Base-by-base conservation (phyloP, 495 filamentous ascomycete species). In the Penicillium macrosclerotiorum region DNA sequence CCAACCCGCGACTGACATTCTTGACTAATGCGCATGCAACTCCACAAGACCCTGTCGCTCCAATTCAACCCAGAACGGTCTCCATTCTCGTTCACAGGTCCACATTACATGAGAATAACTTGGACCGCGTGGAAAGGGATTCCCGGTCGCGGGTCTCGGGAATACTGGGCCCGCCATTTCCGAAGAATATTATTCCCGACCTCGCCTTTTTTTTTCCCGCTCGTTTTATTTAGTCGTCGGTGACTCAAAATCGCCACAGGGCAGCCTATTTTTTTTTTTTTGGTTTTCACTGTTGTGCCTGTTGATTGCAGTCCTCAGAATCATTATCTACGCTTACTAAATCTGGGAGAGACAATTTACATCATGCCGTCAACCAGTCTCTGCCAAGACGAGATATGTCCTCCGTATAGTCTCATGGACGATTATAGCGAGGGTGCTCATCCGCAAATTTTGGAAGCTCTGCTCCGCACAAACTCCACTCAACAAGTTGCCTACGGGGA, bases 381-480 rank as follows among this genome's bases (percentile, higher is more conserved):
- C 18, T 60, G 59, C 48, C 59, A 60, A 55, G 59, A 64, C 35
- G 61, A 60, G 36, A 24, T 45, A 48, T 60, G 59, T 24, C 50
- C 47, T 42, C 62, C 64, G 37, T 73, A 71, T 52, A 70, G 68
- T 56, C 68, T 73, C 36, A 60, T 64, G 39, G 70, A 74, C 47
- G 70, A 74, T 45, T 74, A 74, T 52, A 72, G 68, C 54, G 70
- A 74, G 41, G 70, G 68, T 29, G 71, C 71, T 8, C 69, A 72
- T 34, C 71, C 71, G 14, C 65, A 63, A 41, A 62, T 74, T 19
- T 57, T 74, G 8, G 59, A 69, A 39, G 67, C 68, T 36, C 67
- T 74, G 1, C 43, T 71, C 1, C 62, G 57, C 5, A 66, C 62
- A 41, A 72, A 72, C 29, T 51, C 49, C 36, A 62, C 54, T 11